These are phyloP conservation scores for Cladorrhinum sp. DNA, from an alignment of 2,329 filamentous ascomycete genomes.

Conservation along the genomic window DNA sequence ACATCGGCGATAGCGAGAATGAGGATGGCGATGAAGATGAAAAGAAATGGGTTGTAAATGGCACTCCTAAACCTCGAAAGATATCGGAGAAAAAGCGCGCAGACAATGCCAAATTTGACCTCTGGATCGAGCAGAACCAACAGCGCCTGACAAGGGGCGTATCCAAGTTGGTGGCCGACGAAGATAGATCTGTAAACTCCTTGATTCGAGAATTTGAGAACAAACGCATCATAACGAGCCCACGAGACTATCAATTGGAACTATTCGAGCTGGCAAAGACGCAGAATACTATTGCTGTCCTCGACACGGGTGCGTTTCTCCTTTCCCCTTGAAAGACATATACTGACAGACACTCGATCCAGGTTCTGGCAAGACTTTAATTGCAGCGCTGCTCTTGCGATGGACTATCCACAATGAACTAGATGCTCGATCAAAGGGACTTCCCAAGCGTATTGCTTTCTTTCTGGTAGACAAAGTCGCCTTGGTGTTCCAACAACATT, in stretches of 20 bases:
- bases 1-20: conserved; percentile 25
- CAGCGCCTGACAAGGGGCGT: conserved; percentile 35
- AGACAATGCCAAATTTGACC: conserved; percentile 50
- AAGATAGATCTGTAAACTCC: conserved; percentile 33
- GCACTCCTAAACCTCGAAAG: conserved; percentile 34
- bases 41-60: conserved; percentile 27
- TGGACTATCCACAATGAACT: conserved; percentile 76
- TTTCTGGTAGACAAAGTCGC: conserved; percentile 91
- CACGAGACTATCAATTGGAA: conserved; percentile 88
- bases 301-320: conserved; percentile 68
- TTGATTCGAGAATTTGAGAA: conserved; percentile 38
- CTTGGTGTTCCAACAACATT: conserved; percentile 84
- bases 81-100: conserved; percentile 47
- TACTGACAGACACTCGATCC: conserved; percentile 18
- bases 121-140: conserved; percentile 39
- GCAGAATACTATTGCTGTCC: conserved; percentile 85
- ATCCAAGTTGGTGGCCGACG: conserved; percentile 25
- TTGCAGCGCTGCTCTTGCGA: conserved; percentile 79
- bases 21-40: conserved; percentile 28
- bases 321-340: background rate
- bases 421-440: conserved; percentile 60
- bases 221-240: conserved; percentile 65
- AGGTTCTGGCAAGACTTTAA: conserved; percentile 94
- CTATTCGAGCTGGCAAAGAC: conserved; percentile 83
- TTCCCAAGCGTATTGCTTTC: conserved; percentile 67